A percentile compares a stretch with the other conserved stretches of the same genome.
Conservation (phyloP, 305 asterid species). For the Fraxinus ornus region DNA sequence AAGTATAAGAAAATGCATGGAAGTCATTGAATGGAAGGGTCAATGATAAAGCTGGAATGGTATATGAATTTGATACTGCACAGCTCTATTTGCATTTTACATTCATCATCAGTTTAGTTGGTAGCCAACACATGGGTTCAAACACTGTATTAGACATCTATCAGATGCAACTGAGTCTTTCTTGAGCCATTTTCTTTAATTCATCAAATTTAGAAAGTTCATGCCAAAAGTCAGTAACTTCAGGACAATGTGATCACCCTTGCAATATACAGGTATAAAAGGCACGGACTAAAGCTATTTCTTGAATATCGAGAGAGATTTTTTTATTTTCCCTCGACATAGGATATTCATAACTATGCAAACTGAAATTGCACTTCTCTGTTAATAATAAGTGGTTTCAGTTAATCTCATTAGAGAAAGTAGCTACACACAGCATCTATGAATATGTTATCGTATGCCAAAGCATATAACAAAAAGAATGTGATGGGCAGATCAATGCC, state of each 20-base stretch:
- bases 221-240: not conserved
- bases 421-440: too few relatives aligned
- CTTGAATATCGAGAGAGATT: not conserved
- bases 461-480: too few relatives aligned
- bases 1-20: not conserved
- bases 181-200: not conserved
- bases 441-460: too few relatives aligned
- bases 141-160: not conserved
- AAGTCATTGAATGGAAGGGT: not conserved
- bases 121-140: not conserved
- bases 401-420: too few relatives aligned
- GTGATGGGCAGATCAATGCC: not conserved
- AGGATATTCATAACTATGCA: not conserved
- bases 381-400: too few relatives aligned
- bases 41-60: not conserved
- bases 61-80: not conserved
- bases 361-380: too few relatives aligned
- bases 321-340: not conserved
- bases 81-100: not conserved
- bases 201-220: not conserved
- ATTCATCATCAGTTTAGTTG: not conserved
- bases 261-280: not conserved
- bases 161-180: not conserved
- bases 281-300: not conserved
- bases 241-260: not conserved